phyloP scores from a whole-genome alignment of 495 filamentous ascomycete genomes.

The Aspergillus conjunctus region DNA sequence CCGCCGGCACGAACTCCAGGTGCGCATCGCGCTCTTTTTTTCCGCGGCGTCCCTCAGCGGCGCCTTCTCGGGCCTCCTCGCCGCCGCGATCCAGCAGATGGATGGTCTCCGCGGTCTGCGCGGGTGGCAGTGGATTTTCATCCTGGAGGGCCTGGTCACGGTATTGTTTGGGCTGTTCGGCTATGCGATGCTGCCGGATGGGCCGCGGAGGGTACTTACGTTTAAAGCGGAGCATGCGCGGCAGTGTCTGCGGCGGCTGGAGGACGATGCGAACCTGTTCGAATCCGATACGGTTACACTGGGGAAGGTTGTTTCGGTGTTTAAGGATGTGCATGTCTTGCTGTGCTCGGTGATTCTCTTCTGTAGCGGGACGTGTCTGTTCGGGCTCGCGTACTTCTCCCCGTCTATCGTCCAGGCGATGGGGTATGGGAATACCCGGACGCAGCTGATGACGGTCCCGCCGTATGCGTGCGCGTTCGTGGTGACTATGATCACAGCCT shows the following conservation, averaged over 20 bases:
- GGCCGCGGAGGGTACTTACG: neutral
- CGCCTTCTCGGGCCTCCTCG: conserved; percentile 17
- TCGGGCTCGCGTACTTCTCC: conserved; percentile 21
- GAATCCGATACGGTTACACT: conserved; percentile 8
- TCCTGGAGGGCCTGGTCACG: conserved; percentile 21
- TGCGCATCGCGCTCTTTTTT: conserved; percentile 21
- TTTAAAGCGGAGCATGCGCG: conserved; percentile 9
- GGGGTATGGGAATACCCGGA: conserved; percentile 10
- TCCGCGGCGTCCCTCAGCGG: conserved; percentile 19
- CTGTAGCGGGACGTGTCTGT: conserved; percentile 14
- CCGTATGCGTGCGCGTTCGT: conserved; percentile 17
- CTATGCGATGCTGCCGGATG: conserved; percentile 12
- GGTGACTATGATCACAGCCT: conserved; percentile 16
- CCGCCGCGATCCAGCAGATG: conserved; percentile 20
- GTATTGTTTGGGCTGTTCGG: conserved; percentile 20
- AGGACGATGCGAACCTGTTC: conserved; percentile 15
- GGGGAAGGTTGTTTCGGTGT: conserved; percentile 12
- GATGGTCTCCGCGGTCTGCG: conserved; percentile 16
- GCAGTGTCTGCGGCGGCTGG: conserved; percentile 10
- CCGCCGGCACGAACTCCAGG: conserved; percentile 16
- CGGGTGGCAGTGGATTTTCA: conserved; percentile 22
- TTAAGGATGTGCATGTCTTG: conserved; percentile 7
- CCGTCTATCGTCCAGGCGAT: conserved; percentile 17
- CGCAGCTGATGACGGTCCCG: conserved; percentile 14
- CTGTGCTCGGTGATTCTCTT: conserved; percentile 8